Conservation (phyloP, 148 eudicot genomes). For the Mesembryanthemum crystallinum region DNA sequence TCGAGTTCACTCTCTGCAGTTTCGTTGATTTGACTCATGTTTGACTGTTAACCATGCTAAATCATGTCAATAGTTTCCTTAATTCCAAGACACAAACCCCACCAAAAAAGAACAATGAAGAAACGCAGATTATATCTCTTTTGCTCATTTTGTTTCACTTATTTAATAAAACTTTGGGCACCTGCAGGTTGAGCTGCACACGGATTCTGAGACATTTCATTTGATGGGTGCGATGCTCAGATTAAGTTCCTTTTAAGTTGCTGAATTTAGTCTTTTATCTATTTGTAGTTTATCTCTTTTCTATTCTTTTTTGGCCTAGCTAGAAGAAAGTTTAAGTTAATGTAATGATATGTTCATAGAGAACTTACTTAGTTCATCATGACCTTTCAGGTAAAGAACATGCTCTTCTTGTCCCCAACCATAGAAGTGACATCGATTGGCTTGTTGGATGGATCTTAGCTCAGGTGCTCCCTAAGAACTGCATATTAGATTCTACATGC, state of each 20-base stretch:
- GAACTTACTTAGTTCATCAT: slow-evolving; percentile 6
- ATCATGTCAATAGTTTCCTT: not conserved
- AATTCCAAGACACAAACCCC: not conserved
- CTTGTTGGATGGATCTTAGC: slow-evolving; percentile 78
- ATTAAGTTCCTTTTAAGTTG: not conserved
- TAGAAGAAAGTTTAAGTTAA: not conserved
- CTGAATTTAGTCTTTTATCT: not conserved
- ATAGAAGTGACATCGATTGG: slow-evolving; percentile 79
- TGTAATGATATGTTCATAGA: not conserved
- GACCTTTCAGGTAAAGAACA: slow-evolving; percentile 60
- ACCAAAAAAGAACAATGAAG: too few relatives aligned
- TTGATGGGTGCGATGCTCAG: slow-evolving; percentile 41
- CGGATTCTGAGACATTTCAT: slow-evolving; percentile 49
- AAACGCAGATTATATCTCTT: too few relatives aligned
- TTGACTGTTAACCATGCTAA: not conserved
- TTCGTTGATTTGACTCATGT: not conserved
- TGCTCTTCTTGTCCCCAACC: slow-evolving; percentile 62
- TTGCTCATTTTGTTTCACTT: not conserved
- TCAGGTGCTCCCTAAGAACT: slow-evolving; percentile 42
- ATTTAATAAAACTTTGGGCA: not conserved
- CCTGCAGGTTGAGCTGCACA: slow-evolving; percentile 51
- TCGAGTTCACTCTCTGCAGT: not conserved
- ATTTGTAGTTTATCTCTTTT: not conserved
- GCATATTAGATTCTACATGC: slow-evolving; percentile 1
- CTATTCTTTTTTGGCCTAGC: not conserved